Evolutionary conservation across 768 basidiomycete species (phyloP).

Genomic region (Mycena indigotica): DNA sequence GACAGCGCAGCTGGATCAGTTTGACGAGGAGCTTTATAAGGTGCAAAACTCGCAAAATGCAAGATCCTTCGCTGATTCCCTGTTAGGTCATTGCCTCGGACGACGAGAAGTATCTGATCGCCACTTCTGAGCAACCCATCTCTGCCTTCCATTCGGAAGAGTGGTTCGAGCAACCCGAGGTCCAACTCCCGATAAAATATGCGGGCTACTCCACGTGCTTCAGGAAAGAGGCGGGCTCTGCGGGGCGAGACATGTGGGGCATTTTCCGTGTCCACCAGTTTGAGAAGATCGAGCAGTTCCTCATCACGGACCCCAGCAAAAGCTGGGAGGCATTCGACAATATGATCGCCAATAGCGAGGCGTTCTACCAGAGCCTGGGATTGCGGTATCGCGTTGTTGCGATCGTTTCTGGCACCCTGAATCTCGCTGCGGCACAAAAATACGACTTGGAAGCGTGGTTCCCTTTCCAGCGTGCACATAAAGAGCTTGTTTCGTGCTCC

Average conservation of each 20-base stretch:
- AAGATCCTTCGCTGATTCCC: no score
- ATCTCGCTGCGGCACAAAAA: slow-evolving; percentile 96
- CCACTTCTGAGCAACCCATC: slow-evolving; percentile 98
- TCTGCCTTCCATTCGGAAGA: slow-evolving; percentile 95
- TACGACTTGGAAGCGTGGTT: slow-evolving; percentile 99
- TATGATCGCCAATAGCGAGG: slow-evolving; percentile 90
- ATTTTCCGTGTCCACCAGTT: slow-evolving; percentile 99
- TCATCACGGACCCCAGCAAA: slow-evolving; percentile 90
- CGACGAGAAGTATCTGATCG: slow-evolving; percentile 98
- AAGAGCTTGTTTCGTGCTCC: slow-evolving; percentile 96
- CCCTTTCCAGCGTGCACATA: slow-evolving; percentile 94
- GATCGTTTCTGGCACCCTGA: slow-evolving; percentile 95
- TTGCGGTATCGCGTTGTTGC: slow-evolving; percentile 90
- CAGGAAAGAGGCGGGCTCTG: slow-evolving; percentile 97
- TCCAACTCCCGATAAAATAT: slow-evolving; percentile 89
- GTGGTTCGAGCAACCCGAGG: slow-evolving; percentile 94
- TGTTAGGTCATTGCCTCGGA: slow-evolving; percentile 79
- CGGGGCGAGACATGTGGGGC: slow-evolving; percentile 98
- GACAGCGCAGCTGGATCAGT: slow-evolving; percentile 97
- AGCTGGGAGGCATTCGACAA: slow-evolving; percentile 92
- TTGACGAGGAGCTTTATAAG: slow-evolving; percentile 99
- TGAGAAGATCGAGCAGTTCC: slow-evolving; percentile 98
- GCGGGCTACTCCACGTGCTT: slow-evolving; percentile 95
- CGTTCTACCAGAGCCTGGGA: slow-evolving; percentile 93
- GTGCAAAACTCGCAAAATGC: no score